Percentiles rank a stretch among this genome's conserved stretches.
These are phyloP conservation scores for Jacaranda copaia DNA, from an alignment of 257 asterid species.

Conservation along the genomic window DNA sequence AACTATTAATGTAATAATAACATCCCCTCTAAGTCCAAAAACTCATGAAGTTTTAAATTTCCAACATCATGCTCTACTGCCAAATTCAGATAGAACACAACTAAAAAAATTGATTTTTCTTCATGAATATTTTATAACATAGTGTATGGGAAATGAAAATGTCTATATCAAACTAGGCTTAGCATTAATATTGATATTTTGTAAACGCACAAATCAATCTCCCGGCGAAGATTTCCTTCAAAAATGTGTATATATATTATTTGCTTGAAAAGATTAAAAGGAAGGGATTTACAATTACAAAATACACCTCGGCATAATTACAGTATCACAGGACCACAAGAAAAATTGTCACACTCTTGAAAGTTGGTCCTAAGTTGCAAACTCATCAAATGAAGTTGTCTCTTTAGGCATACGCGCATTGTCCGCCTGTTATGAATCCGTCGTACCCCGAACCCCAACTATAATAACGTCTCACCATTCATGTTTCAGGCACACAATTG, in stretches of 20 bases:
- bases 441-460: conserved; percentile 30
- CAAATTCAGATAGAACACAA: too few relatives aligned
- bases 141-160: too few relatives aligned
- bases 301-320: neutral
- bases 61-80: too few relatives aligned
- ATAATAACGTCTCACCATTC: conserved; percentile 36
- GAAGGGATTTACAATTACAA: neutral
- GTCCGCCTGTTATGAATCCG: neutral
- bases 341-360: conserved; percentile 11
- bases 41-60: too few relatives aligned
- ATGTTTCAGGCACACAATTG: conserved; percentile 1
- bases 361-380: conserved; percentile 2
- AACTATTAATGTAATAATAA: too few relatives aligned
- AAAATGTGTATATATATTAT: neutral
- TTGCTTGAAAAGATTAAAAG: conserved; percentile 2
- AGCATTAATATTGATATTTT: too few relatives aligned
- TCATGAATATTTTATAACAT: too few relatives aligned
- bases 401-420: neutral
- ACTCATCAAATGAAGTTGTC: neutral
- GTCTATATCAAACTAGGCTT: too few relatives aligned
- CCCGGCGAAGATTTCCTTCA: too few relatives aligned
- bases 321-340: conserved; percentile 29
- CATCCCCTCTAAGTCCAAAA: too few relatives aligned
- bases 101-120: too few relatives aligned
- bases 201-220: too few relatives aligned